phyloP scores from a whole-genome alignment of 768 basidiomycete species.

The Pisolithus microcarpus region DNA sequence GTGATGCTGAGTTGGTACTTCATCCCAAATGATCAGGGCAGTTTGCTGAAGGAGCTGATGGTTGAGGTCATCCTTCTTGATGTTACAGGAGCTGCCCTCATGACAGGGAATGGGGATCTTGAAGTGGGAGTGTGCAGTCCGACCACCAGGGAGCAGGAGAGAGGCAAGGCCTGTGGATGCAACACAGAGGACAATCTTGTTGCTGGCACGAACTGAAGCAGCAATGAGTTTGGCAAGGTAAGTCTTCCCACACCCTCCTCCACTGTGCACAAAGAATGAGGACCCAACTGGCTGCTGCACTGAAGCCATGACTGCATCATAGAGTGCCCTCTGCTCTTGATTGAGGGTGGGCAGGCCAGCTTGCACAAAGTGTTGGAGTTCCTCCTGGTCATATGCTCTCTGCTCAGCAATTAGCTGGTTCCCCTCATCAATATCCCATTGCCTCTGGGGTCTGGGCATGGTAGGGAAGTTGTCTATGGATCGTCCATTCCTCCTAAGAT shows the following conservation, averaged over 20 bases:
- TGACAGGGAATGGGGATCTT: slow-evolving; percentile 36
- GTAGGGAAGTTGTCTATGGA: neutral
- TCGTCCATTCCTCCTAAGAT: no score
- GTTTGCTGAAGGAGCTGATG: slow-evolving; percentile 29
- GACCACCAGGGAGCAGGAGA: slow-evolving; percentile 35
- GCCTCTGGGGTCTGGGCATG: neutral
- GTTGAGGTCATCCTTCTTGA: slow-evolving; percentile 25
- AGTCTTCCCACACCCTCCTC: slow-evolving; percentile 41
- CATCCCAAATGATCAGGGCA: slow-evolving; percentile 39
- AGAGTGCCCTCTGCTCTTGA: slow-evolving; percentile 23
- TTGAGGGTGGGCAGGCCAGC: slow-evolving; percentile 19
- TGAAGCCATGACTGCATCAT: slow-evolving; percentile 20
- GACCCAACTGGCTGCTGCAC: slow-evolving; percentile 11
- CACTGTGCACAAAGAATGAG: slow-evolving; percentile 35
- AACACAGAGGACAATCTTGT: slow-evolving; percentile 37
- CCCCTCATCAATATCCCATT: slow-evolving; percentile 13
- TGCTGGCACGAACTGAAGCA: slow-evolving; percentile 17
- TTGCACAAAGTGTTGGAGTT: slow-evolving; percentile 4
- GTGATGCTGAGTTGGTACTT: slow-evolving; percentile 31
- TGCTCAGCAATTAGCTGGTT: slow-evolving; percentile 16
- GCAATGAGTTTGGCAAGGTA: slow-evolving; percentile 35
- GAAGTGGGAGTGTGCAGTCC: slow-evolving; percentile 42
- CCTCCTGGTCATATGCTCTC: slow-evolving; percentile 1
- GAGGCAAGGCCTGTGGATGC: slow-evolving; percentile 47
- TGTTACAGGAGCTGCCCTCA: slow-evolving; percentile 25